phyloP scores from a whole-genome alignment of 495 filamentous ascomycete genomes.

The Beverwykella pulmonaria region DNA sequence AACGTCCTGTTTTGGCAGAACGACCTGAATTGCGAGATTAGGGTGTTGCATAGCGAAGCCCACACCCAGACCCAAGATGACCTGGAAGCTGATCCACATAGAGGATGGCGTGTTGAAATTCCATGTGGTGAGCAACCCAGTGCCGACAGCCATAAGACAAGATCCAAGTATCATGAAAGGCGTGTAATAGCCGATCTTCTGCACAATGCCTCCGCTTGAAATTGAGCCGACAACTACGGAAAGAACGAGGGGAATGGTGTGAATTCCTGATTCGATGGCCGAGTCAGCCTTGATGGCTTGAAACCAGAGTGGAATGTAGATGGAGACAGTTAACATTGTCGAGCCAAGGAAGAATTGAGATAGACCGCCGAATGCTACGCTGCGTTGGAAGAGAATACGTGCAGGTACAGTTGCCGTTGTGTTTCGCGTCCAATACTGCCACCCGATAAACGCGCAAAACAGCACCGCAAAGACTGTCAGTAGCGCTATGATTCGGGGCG shows the following conservation, averaged over 20 bases:
- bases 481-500: slow-evolving; percentile 44
- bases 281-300: slow-evolving; percentile 32
- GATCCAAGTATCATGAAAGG: slow-evolving; percentile 54
- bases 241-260: slow-evolving; percentile 29
- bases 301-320: slow-evolving; percentile 40
- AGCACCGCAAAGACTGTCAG: slow-evolving; percentile 56
- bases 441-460: slow-evolving; percentile 52
- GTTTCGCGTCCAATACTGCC: slow-evolving; percentile 56
- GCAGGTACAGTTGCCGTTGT: slow-evolving; percentile 50
- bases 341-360: slow-evolving; percentile 46
- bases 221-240: slow-evolving; percentile 57
- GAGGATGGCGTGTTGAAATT: not conserved
- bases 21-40: slow-evolving; percentile 33
- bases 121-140: slow-evolving; percentile 37
- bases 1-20: slow-evolving; percentile 32
- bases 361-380: slow-evolving; percentile 46
- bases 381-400: slow-evolving; percentile 51
- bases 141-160: slow-evolving; percentile 25
- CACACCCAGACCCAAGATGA: slow-evolving; percentile 35
- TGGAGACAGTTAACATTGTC: slow-evolving; percentile 59
- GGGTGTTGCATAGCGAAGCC: slow-evolving; percentile 38
- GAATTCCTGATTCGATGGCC: slow-evolving; percentile 32
- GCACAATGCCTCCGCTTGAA: slow-evolving; percentile 61
- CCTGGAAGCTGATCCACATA: slow-evolving; percentile 39
- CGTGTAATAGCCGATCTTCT: slow-evolving; percentile 73